phyloP scores from a whole-genome alignment of 495 filamentous ascomycete species.

The Extremus antarcticus region DNA sequence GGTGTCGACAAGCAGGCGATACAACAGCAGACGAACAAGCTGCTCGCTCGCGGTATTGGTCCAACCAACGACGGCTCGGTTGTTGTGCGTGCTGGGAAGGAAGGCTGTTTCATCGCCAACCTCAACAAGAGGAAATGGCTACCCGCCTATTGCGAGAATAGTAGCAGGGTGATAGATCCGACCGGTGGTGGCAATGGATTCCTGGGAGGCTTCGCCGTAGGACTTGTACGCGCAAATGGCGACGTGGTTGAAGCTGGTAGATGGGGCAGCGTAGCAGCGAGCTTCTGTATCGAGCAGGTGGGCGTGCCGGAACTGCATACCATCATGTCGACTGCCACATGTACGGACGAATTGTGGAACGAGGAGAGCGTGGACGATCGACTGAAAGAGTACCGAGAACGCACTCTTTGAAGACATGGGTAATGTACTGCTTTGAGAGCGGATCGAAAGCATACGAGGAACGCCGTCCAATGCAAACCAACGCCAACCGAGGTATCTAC shows the following conservation, averaged over 20 bases:
- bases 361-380: constrained; percentile 1
- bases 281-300: constrained; percentile 90
- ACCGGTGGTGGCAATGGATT: constrained; percentile 96
- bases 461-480: background rate
- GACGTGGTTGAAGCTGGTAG: constrained; percentile 58
- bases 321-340: background rate
- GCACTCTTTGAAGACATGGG: background rate
- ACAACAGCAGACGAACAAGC: constrained; percentile 45
- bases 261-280: constrained; percentile 75
- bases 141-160: constrained; percentile 47
- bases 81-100: constrained; percentile 46
- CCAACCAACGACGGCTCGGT: constrained; percentile 36
- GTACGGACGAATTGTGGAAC: constrained; percentile 1
- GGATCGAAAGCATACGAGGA: too few relatives aligned
- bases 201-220: constrained; percentile 71
- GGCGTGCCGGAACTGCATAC: constrained; percentile 50
- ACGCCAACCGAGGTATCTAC: background rate
- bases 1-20: constrained; percentile 31
- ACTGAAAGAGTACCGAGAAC: constrained; percentile 4
- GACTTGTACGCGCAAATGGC: constrained; percentile 46
- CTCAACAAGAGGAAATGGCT: constrained; percentile 33
- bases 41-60: constrained; percentile 45
- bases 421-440: background rate
- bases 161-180: constrained; percentile 63
- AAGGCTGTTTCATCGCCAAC: constrained; percentile 45